Evolutionary conservation across 306 rosid genomes (phyloP).

Genomic region (Ormosia emarginata): DNA sequence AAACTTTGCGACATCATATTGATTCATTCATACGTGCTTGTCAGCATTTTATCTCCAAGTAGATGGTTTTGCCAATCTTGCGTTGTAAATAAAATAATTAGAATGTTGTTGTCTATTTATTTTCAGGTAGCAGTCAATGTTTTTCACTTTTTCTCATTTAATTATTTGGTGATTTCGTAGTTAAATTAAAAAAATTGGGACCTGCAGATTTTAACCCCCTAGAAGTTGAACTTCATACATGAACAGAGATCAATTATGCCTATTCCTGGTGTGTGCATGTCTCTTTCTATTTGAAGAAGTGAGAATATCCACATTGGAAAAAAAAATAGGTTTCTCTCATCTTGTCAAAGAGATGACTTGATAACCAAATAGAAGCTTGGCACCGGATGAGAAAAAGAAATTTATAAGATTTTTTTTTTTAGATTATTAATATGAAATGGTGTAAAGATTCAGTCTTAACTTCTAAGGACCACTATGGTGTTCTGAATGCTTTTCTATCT

Average conservation of each 20-base stretch:
- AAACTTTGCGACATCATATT: neutral
- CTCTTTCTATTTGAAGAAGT: slow-evolving; percentile 6
- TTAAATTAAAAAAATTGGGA: neutral
- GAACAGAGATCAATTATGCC: neutral
- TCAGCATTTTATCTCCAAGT: neutral
- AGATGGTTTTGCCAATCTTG: neutral
- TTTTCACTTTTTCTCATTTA: neutral
- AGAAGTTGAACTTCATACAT: neutral
- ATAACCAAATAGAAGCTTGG: neutral
- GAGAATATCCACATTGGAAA: neutral
- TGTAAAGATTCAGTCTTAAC: neutral
- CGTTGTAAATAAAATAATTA: neutral
- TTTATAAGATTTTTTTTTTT: neutral
- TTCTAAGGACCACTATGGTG: neutral
- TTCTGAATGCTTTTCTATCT: neutral
- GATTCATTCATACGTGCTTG: neutral
- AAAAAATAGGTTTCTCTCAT: neutral
- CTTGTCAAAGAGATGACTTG: neutral
- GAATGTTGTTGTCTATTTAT: neutral
- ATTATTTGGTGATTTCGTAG: neutral
- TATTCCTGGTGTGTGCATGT: neutral
- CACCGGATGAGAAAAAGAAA: neutral
- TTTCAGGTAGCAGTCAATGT: neutral
- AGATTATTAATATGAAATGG: neutral
- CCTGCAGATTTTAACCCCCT: neutral